Base-by-base conservation (phyloP, 1,284 basidiomycete species). In the Meira nashicola region DNA sequence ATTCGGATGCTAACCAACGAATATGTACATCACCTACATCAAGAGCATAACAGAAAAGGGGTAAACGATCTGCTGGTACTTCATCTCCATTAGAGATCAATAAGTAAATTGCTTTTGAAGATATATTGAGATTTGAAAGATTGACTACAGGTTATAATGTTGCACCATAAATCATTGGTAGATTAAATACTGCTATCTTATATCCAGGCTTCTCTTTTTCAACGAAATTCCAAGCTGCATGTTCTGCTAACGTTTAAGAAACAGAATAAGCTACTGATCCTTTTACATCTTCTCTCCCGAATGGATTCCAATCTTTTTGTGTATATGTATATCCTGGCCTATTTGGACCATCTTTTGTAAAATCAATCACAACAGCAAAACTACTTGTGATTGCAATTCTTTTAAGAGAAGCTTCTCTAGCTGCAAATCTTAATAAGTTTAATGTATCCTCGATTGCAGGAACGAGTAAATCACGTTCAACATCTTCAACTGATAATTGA, bases 381-480 rank as follows among this genome's bases (percentile, higher is more conserved):
- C 70, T 70, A 3, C 66, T 68, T 23, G 76, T 77, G 47, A 78
- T 64, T 44, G 74, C 75, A 28, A 78, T 61, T 48, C 68, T 63
- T 55, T 72, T 66, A 28, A 76, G 68, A 38, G 59, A 63, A 33
- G 59, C 59, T 21, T 63, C 64, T 50, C 68, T 63, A 44, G 70
- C 67, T 10, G 76, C 76, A 25, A 67, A 70, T 7, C 65, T 58
- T 9, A 78, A 60, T 4, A 80, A 59, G 23, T 71, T 68, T 23
- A 78, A 62, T 0, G 77, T 80, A 1, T 78, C 79, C 39, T 79
- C 69, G 38, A 79, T 63, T 12, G 79, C 79, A 0, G 79, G 79
- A 17, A 65, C 62, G 46, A 80, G 69, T 46, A 79, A 66, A 54
- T 79, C 76, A 33, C 64, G 63, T 58, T 73, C 70, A 14, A 75